phyloP scores from a whole-genome alignment of 1,284 basidiomycete genomes.

The Ustilago curta region DNA sequence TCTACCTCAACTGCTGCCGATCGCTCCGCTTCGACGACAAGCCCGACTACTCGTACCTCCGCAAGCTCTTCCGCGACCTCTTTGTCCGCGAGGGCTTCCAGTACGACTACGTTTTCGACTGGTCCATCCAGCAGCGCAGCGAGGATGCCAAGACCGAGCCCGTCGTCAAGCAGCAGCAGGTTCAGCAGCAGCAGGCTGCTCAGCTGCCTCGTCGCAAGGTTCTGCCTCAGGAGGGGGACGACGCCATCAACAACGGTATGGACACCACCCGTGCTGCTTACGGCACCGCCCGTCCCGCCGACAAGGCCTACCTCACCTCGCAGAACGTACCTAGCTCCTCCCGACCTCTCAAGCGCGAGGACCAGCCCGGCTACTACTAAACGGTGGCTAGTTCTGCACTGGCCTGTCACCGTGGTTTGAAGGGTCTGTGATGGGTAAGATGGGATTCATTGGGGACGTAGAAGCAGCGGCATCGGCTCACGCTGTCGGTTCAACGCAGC shows the following conservation, averaged over 20 bases:
- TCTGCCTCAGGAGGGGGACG: conserved; percentile 57
- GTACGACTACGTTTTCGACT: conserved; percentile 70
- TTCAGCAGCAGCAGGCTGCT: conserved; percentile 49
- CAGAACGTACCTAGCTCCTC: conserved; percentile 49
- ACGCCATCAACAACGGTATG: conserved; percentile 50
- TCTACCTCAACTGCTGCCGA: conserved; percentile 70
- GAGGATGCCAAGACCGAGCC: conserved; percentile 60
- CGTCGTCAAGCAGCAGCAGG: conserved; percentile 47
- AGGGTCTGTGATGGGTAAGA: neutral
- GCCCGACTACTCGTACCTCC: conserved; percentile 70
- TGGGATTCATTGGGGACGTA: neutral
- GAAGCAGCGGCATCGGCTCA: neutral
- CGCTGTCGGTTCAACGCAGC: neutral
- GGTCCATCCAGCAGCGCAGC: conserved; percentile 68
- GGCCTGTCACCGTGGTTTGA: neutral
- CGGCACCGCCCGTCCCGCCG: conserved; percentile 47
- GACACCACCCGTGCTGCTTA: conserved; percentile 55
- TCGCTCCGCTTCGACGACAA: conserved; percentile 70
- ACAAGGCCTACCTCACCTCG: conserved; percentile 52
- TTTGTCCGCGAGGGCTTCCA: conserved; percentile 70
- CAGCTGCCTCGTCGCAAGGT: conserved; percentile 69
- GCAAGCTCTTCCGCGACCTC: conserved; percentile 70
- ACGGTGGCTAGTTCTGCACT: conserved; percentile 3
- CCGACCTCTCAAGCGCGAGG: conserved; percentile 50
- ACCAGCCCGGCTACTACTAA: conserved; percentile 54